Percentiles rank a stretch among this genome's conserved stretches.
Conservation (phyloP, 208 protist species). For the Leishmania guyanensis region DNA sequence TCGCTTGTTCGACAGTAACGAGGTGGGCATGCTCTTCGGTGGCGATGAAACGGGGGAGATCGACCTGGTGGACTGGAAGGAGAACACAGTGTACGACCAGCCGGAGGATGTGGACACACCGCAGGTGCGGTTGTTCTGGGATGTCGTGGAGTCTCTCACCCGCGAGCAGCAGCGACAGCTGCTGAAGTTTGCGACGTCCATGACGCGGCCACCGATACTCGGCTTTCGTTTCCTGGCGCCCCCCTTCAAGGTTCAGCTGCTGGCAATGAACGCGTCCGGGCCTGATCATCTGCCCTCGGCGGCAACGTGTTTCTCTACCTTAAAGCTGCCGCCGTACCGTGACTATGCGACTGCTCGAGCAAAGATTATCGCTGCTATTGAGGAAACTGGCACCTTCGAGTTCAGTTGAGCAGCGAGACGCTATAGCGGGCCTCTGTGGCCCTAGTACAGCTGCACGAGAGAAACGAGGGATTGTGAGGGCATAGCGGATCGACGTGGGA, state of each 20-base stretch:
- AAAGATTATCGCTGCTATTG: conserved; percentile 92
- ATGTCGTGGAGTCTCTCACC: conserved; percentile 80
- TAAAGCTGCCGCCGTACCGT: conserved; percentile 92
- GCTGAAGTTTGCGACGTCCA: conserved; percentile 90
- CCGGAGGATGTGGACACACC: conserved; percentile 55
- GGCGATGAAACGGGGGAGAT: conserved; percentile 74
- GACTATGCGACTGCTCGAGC: conserved; percentile 54
- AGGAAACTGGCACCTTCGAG: conserved; percentile 85
- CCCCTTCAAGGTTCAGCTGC: conserved; percentile 85
- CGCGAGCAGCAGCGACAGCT: conserved; percentile 73
- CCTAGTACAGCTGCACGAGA: not conserved
- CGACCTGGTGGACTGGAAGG: conserved; percentile 89
- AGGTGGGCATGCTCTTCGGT: conserved; percentile 85
- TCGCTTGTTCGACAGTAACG: conserved; percentile 85
- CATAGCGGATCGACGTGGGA: not conserved
- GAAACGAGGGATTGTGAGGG: not conserved
- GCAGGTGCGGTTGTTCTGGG: conserved; percentile 87
- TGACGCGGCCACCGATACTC: conserved; percentile 87
- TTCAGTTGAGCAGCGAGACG: conserved; percentile 48
- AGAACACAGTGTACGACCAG: conserved; percentile 82
- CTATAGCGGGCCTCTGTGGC: not conserved
- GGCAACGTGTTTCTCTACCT: conserved; percentile 92
- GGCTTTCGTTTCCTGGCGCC: conserved; percentile 93
- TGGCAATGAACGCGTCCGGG: conserved; percentile 33
- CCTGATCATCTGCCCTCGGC: conserved; percentile 84